Evolutionary conservation across 2,329 filamentous ascomycete genomes (phyloP).

Genomic region (Clarireedia hainanense): DNA sequence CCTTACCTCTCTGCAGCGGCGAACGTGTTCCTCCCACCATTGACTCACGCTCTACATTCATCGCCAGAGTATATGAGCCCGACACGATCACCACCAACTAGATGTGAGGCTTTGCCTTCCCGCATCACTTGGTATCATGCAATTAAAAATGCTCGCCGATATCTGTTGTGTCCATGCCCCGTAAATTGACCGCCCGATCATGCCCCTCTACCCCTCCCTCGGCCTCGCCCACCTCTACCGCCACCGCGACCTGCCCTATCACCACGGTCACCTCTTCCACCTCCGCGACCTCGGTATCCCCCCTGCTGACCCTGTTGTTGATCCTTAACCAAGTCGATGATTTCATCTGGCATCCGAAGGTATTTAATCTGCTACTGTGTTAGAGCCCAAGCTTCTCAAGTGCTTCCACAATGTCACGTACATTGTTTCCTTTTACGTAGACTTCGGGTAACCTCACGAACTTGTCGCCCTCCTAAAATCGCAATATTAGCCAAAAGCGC

Average conservation of each 20-base stretch:
- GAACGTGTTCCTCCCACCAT: too few species aligned
- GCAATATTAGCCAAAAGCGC: slow-evolving; percentile 1
- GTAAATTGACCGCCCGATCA: slow-evolving; percentile 9
- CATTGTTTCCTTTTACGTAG: slow-evolving; percentile 96
- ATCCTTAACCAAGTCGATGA: slow-evolving; percentile 89
- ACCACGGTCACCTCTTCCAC: slow-evolving; percentile 48
- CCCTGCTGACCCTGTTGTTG: slow-evolving; percentile 48
- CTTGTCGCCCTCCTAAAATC: slow-evolving; percentile 71
- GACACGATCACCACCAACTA: too few species aligned
- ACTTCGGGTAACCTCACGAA: slow-evolving; percentile 89
- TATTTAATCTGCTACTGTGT: slow-evolving; percentile 72
- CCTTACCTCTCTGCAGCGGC: too few species aligned
- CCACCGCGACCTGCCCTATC: slow-evolving; percentile 34
- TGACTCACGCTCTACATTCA: too few species aligned
- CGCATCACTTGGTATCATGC: neutral
- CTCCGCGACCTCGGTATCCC: slow-evolving; percentile 57
- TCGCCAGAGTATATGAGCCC: too few species aligned
- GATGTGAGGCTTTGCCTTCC: neutral
- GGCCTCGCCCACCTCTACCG: slow-evolving; percentile 22
- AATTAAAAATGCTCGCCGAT: neutral
- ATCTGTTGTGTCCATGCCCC: neutral
- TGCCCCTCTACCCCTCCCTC: slow-evolving; percentile 20
- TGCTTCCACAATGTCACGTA: slow-evolving; percentile 33
- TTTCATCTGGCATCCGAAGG: slow-evolving; percentile 90
- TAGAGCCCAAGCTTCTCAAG: neutral